Percentiles rank a stretch among this genome's conserved stretches.
Evolutionary conservation across 169 alveolate genomes (phyloP).

Genomic region (Cryptosporidium ubiquitum): DNA sequence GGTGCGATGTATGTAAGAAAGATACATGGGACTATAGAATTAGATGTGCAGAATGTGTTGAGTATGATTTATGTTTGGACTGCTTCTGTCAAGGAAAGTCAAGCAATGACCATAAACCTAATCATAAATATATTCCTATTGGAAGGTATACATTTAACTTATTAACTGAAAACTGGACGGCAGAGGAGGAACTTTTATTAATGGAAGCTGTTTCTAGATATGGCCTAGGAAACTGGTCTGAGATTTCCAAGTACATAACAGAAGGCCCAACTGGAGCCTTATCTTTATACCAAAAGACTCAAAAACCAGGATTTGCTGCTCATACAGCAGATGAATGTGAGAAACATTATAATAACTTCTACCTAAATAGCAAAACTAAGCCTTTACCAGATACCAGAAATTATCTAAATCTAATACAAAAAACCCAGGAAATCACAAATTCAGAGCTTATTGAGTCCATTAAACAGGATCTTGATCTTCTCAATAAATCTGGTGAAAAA

Average conservation of each 20-base stretch:
- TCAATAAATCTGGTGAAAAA: background rate
- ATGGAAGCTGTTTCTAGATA: slow-evolving; percentile 90
- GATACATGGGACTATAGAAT: slow-evolving; percentile 79
- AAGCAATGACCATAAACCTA: slow-evolving; percentile 82
- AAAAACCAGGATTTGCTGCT: slow-evolving; percentile 31
- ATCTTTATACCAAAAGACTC: slow-evolving; percentile 41
- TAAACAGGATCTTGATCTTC: background rate
- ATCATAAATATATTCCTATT: slow-evolving; percentile 88
- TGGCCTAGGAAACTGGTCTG: slow-evolving; percentile 92
- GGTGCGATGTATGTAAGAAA: slow-evolving; percentile 68
- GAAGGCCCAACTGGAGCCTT: slow-evolving; percentile 72
- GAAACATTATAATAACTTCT: slow-evolving; percentile 82
- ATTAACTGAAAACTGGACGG: slow-evolving; percentile 87
- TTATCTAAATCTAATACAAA: slow-evolving; percentile 49
- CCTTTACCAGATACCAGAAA: slow-evolving; percentile 82
- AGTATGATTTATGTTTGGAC: slow-evolving; percentile 86
- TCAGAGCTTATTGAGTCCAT: background rate
- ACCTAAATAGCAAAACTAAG: slow-evolving; percentile 83
- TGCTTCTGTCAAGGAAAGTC: slow-evolving; percentile 90
- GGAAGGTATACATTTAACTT: slow-evolving; percentile 89
- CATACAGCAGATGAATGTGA: slow-evolving; percentile 85
- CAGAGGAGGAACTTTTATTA: slow-evolving; percentile 90
- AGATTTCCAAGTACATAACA: slow-evolving; percentile 67
- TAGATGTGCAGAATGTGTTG: slow-evolving; percentile 91
- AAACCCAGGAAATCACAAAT: background rate